phyloP scores from a whole-genome alignment of 2,329 filamentous ascomycete genomes.

The Cyphellophora europaea region DNA sequence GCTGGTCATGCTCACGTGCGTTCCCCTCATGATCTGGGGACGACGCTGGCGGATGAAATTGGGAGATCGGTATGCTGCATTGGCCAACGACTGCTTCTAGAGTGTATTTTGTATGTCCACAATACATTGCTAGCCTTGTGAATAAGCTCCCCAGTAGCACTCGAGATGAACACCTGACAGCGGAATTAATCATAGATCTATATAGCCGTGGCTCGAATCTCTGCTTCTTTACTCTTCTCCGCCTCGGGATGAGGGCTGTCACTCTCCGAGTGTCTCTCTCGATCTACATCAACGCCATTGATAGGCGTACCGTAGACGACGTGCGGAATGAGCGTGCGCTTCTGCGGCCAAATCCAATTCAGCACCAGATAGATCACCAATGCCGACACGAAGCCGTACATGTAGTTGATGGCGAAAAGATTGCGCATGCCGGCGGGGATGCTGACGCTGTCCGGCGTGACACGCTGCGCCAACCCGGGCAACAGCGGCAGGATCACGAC shows the following conservation, averaged over 20 bases:
- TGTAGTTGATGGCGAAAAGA: slow-evolving; percentile 58
- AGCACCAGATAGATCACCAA: slow-evolving; percentile 1
- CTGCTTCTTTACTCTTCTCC: not conserved
- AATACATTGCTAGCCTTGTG: too few relatives aligned
- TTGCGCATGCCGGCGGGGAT: slow-evolving; percentile 36
- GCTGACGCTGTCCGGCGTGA: slow-evolving; percentile 19
- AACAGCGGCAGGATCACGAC: slow-evolving; percentile 47
- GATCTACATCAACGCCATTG: not conserved
- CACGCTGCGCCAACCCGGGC: slow-evolving; percentile 39
- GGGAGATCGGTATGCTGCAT: slow-evolving; percentile 21
- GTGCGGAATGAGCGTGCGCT: not conserved
- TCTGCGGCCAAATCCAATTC: not conserved
- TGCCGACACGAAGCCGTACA: slow-evolving; percentile 48
- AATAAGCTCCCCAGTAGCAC: too few relatives aligned
- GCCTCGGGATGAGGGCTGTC: not conserved
- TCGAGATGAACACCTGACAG: too few relatives aligned
- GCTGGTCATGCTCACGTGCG: slow-evolving; percentile 19
- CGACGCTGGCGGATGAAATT: slow-evolving; percentile 23
- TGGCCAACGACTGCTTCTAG: too few relatives aligned
- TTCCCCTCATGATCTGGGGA: slow-evolving; percentile 16
- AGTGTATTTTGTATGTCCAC: too few relatives aligned
- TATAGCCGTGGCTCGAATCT: not conserved
- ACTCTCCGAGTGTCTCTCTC: not conserved
- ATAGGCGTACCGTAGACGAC: not conserved
- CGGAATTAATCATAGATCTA: too few relatives aligned